Percentiles rank a stretch among this genome's conserved stretches.
phyloP scores from a whole-genome alignment of 2,329 filamentous ascomycete genomes.

The Fonsecaea erecta region DNA sequence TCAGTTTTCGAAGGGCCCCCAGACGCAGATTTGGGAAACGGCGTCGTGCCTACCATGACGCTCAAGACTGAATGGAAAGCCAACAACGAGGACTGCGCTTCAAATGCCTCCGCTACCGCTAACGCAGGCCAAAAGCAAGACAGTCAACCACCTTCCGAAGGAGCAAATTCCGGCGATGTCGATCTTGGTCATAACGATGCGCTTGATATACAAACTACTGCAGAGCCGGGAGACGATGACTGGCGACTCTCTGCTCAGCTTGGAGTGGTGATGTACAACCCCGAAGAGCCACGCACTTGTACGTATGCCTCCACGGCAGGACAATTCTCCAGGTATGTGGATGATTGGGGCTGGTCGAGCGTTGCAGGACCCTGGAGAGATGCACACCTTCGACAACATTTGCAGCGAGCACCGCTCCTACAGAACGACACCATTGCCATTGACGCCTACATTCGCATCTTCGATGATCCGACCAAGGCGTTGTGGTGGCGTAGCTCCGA shows the following conservation, averaged over 20 bases:
- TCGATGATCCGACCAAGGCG: slow-evolving; percentile 64
- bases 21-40: slow-evolving; percentile 44
- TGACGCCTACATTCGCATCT: slow-evolving; percentile 64
- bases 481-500: slow-evolving; percentile 64
- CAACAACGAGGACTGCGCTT: slow-evolving; percentile 15
- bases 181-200: slow-evolving; percentile 7
- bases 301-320: slow-evolving; percentile 62
- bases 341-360: slow-evolving; percentile 68
- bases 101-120: neutral
- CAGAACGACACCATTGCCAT: slow-evolving; percentile 66
- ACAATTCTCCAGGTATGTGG: slow-evolving; percentile 62
- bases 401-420: slow-evolving; percentile 63
- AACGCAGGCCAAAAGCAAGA: slow-evolving; percentile 16
- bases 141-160: slow-evolving; percentile 4
- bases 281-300: slow-evolving; percentile 63
- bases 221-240: slow-evolving; percentile 32
- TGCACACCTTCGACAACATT: slow-evolving; percentile 61
- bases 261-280: slow-evolving; percentile 67
- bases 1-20: slow-evolving; percentile 47
- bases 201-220: neutral
- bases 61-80: slow-evolving; percentile 18
- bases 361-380: slow-evolving; percentile 64
- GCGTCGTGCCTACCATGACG: slow-evolving; percentile 29
- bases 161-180: neutral
- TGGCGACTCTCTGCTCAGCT: slow-evolving; percentile 64